Conservation (phyloP, 2,329 filamentous ascomycete species). For the Fusarium pseudonygamai region DNA sequence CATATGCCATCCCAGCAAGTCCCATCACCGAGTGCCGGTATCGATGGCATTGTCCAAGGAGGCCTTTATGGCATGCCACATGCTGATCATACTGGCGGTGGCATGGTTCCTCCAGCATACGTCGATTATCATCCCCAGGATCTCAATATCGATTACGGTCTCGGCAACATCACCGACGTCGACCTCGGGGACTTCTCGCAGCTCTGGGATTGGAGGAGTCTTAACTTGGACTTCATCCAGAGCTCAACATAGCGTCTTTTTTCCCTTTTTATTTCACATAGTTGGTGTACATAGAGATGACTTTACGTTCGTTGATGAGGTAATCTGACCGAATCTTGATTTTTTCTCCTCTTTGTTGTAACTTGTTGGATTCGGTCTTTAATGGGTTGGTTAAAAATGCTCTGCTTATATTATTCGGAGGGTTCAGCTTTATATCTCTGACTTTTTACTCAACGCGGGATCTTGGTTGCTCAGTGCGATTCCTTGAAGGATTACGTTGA, state of each 20-base stretch:
- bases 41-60: slow-evolving; percentile 22
- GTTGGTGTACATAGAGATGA: slow-evolving; percentile 23
- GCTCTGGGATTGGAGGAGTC: slow-evolving; percentile 39
- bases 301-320: not conserved
- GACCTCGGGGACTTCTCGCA: slow-evolving; percentile 37
- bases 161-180: slow-evolving; percentile 34
- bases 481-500: not conserved
- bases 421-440: not conserved
- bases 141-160: slow-evolving; percentile 11
- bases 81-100: not conserved
- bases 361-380: not conserved
- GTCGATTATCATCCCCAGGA: slow-evolving; percentile 20
- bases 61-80: slow-evolving; percentile 16
- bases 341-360: not conserved
- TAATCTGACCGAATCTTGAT: not conserved
- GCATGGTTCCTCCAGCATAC: slow-evolving; percentile 18
- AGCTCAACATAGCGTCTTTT: slow-evolving; percentile 19
- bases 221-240: slow-evolving; percentile 38
- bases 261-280: not conserved
- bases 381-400: not conserved
- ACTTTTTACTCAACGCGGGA: not conserved
- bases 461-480: not conserved
- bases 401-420: not conserved
- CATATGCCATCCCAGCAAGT: slow-evolving; percentile 12
- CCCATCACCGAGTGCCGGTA: slow-evolving; percentile 26